These are phyloP conservation scores for Sclerotiophoma versabilis DNA, from an alignment of 2,329 filamentous ascomycete genomes.

Conservation along the genomic window DNA sequence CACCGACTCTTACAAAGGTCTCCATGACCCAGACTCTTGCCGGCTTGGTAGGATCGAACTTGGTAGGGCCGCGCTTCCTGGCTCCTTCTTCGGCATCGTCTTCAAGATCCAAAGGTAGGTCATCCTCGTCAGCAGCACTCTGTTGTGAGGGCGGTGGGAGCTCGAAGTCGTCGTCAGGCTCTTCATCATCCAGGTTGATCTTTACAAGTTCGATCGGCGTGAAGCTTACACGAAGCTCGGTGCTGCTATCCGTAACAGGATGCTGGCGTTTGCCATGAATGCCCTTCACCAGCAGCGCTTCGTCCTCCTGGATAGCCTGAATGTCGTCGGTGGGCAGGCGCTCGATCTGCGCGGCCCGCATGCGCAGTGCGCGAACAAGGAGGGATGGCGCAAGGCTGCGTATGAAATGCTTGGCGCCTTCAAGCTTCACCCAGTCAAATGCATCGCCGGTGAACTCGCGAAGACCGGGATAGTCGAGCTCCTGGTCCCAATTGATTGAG, in stretches of 20 bases:
- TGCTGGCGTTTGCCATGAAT: conserved; percentile 75
- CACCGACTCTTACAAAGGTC: conserved; percentile 67
- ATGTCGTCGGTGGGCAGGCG: conserved; percentile 35
- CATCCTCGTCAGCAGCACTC: conserved; percentile 38
- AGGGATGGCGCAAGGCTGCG: conserved; percentile 79
- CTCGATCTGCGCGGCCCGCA: conserved; percentile 40
- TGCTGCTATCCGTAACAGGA: conserved; percentile 74
- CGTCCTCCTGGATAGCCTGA: conserved; percentile 54
- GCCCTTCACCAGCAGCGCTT: conserved; percentile 65
- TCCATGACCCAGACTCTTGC: conserved; percentile 75
- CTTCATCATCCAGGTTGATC: conserved; percentile 76
- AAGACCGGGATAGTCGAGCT: conserved; percentile 71
- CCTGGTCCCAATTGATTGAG: conserved; percentile 66
- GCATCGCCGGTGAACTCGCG: conserved; percentile 77
- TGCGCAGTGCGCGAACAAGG: conserved; percentile 65
- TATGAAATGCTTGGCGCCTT: conserved; percentile 85
- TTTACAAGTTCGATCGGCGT: conserved; percentile 78
- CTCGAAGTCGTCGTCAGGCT: conserved; percentile 71
- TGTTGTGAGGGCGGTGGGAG: conserved; percentile 25
- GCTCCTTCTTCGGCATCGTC: conserved; percentile 47
- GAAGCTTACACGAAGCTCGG: conserved; percentile 81
- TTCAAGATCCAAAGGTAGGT: conserved; percentile 37
- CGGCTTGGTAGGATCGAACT: conserved; percentile 70
- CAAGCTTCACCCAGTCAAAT: conserved; percentile 83
- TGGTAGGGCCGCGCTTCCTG: conserved; percentile 53